Evolutionary conservation across 352 stramenopile species (phyloP), one percentile per base, ranked within the genome.

Genomic region (Pythium utonaiense): DNA sequence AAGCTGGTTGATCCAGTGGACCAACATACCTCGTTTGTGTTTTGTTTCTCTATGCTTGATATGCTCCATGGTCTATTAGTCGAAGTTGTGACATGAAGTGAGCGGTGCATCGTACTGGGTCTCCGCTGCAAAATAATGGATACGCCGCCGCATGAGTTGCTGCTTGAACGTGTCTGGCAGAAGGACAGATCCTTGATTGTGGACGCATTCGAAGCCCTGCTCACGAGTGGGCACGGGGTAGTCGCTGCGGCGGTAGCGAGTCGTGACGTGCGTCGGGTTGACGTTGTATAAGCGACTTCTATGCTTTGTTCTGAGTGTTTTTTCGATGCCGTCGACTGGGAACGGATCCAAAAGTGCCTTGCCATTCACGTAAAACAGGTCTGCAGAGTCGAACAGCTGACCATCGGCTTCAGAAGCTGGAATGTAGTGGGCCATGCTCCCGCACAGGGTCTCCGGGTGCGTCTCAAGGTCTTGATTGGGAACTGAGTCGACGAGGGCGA

Each of bases 361-460:
- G 10, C 78, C 80, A 49, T 85, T 86, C 25, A 86, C 76, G 53
- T 88, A 88, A 1, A 90, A 53, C 27, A 89, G 52, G 28, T 76
- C 65, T 1, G 75, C 53, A 5, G 53, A 19, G 1, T 60, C 45
- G 36, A 62, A 60, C 12, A 62, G 27, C 25, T 57, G 28, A 14
- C 57, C 48, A 3, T 65, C 55, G n/a, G 47, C 30, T 17, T 71
- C 42, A 2, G 41, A 53, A n/a, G 53, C 57, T 10, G 80, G 77
- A 19, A 88, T 48, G 28, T 80, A 90, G 56, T 93, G 83, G 9
- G 77, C 75, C 50, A 90, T 78, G 62, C 73, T 89, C 14, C 83
- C 84, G 31, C 84, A 93, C 0, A 91, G 61, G 3, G 81, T 89
- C 24, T 77, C 57, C 6, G 71, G 67, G 41, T 93, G 79, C 1